A percentile compares a stretch with the other conserved stretches of the same genome.
Evolutionary conservation across 495 filamentous ascomycete species (phyloP).

Genomic region (Penicillium psychrofluorescens): DNA sequence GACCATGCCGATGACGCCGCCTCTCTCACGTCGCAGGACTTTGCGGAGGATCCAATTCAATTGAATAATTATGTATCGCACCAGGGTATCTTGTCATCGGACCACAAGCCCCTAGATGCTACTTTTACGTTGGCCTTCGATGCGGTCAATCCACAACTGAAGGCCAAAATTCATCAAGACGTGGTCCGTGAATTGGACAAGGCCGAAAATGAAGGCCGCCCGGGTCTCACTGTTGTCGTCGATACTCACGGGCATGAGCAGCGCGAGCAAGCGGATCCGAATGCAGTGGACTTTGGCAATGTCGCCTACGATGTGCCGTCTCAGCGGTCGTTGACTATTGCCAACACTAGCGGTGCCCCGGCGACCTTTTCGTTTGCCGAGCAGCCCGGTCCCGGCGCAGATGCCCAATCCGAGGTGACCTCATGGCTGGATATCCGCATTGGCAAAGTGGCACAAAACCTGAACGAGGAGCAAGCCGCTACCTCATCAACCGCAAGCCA

Average conservation of each 20-base stretch:
- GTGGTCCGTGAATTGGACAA: slow-evolving; percentile 84
- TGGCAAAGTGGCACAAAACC: slow-evolving; percentile 35
- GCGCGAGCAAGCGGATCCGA: slow-evolving; percentile 35
- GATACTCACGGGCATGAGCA: slow-evolving; percentile 45
- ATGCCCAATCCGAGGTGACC: slow-evolving; percentile 32
- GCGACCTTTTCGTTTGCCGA: slow-evolving; percentile 73
- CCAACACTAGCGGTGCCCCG: slow-evolving; percentile 77
- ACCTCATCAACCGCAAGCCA: slow-evolving; percentile 32
- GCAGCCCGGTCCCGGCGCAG: slow-evolving; percentile 45
- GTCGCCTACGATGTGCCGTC: slow-evolving; percentile 60
- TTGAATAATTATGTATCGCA: slow-evolving; percentile 80
- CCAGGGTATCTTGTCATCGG: slow-evolving; percentile 82
- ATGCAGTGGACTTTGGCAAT: slow-evolving; percentile 66
- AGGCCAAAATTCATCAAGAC: slow-evolving; percentile 75
- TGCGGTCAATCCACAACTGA: slow-evolving; percentile 74
- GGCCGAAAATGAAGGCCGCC: slow-evolving; percentile 86
- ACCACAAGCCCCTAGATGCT: slow-evolving; percentile 87
- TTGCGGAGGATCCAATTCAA: slow-evolving; percentile 41
- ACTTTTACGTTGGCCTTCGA: slow-evolving; percentile 78
- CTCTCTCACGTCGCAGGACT: slow-evolving; percentile 9
- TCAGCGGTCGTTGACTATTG: slow-evolving; percentile 65
- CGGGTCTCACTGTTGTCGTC: slow-evolving; percentile 74
- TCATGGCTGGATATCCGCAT: slow-evolving; percentile 66
- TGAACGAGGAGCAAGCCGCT: slow-evolving; percentile 19
- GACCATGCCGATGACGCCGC: slow-evolving; percentile 13